Percentiles rank a stretch among this genome's conserved stretches.
Conservation (phyloP, 441 rosid genomes). For the Lepidium campestre region DNA sequence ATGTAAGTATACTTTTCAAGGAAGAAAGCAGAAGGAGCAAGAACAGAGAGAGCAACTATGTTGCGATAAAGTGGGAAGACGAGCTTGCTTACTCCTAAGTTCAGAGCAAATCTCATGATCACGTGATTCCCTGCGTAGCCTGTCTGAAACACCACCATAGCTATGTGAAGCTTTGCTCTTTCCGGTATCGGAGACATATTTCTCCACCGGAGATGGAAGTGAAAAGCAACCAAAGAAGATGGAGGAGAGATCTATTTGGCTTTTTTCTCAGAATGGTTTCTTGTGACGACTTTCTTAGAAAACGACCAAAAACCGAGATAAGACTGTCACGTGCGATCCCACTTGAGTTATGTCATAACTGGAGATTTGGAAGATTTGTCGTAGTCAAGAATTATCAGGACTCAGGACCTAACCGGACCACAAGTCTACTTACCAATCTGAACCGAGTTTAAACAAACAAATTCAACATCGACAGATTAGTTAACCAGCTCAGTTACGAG, state of each 20-base stretch:
- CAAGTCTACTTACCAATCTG: too few relatives aligned
- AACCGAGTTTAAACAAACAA: not conserved
- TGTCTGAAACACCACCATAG: slow-evolving; percentile 67
- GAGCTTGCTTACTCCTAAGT: slow-evolving; percentile 88
- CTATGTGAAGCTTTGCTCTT: slow-evolving; percentile 61
- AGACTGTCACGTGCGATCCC: slow-evolving; percentile 14
- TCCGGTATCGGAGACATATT: slow-evolving; percentile 39
- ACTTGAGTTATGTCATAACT: not conserved
- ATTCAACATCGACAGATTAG: not conserved
- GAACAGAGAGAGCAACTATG: slow-evolving; percentile 62
- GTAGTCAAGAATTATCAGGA: not conserved
- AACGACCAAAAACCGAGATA: slow-evolving; percentile 14
- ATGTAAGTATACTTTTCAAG: slow-evolving; percentile 67
- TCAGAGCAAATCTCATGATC: slow-evolving; percentile 69
- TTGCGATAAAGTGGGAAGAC: slow-evolving; percentile 84
- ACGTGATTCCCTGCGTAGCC: slow-evolving; percentile 85
- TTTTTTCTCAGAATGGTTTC: not conserved
- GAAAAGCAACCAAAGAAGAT: not conserved
- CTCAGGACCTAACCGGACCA: too few relatives aligned
- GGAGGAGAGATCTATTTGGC: slow-evolving; percentile 3
- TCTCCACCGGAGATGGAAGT: not conserved
- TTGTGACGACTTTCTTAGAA: not conserved
- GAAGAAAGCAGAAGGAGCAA: slow-evolving; percentile 70
- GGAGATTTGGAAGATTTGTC: not conserved
- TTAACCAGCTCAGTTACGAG: not conserved